A percentile compares a stretch with the other conserved stretches of the same genome.
These are phyloP conservation scores for Coniochaeta sp. DNA, from an alignment of 2,329 filamentous ascomycete genomes.

Conservation along the genomic window DNA sequence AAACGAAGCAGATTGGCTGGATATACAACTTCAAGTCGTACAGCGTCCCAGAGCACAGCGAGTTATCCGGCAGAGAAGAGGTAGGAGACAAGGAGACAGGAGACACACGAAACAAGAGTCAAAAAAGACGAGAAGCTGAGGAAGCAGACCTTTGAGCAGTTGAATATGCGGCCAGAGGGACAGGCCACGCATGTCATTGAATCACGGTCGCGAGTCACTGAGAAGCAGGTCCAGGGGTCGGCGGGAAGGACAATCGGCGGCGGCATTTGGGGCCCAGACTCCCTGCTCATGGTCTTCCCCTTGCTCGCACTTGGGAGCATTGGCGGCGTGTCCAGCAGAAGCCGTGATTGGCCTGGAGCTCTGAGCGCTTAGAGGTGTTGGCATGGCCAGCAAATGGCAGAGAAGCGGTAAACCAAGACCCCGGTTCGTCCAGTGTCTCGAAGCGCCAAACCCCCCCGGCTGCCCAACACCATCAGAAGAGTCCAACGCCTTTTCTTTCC, in stretches of 20 bases:
- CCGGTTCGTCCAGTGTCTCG: background rate
- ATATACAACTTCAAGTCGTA: background rate
- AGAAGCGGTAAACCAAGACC: background rate
- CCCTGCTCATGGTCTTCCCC: background rate
- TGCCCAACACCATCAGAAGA: background rate
- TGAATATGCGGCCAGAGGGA: conserved; percentile 21
- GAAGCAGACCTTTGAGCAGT: conserved; percentile 9
- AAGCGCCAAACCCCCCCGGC: conserved; percentile 3
- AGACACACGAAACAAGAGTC: background rate
- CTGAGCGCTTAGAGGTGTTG: conserved; percentile 13
- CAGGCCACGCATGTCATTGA: conserved; percentile 10
- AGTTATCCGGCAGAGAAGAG: background rate
- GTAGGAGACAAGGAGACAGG: background rate
- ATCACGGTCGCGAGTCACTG: conserved; percentile 6
- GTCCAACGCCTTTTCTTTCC: background rate
- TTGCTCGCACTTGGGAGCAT: background rate
- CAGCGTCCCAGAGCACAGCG: background rate
- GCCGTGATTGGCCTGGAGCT: conserved; percentile 15
- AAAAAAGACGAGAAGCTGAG: conserved; percentile 4
- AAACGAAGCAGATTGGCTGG: conserved; percentile 2
- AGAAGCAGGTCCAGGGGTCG: conserved; percentile 8
- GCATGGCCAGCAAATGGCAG: conserved; percentile 2
- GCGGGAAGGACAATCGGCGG: conserved; percentile 1
- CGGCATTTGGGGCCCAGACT: conserved; percentile 6
- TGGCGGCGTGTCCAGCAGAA: conserved; percentile 1